phyloP scores from a whole-genome alignment of 2,329 filamentous ascomycete species.

The Dactylellina sp. region DNA sequence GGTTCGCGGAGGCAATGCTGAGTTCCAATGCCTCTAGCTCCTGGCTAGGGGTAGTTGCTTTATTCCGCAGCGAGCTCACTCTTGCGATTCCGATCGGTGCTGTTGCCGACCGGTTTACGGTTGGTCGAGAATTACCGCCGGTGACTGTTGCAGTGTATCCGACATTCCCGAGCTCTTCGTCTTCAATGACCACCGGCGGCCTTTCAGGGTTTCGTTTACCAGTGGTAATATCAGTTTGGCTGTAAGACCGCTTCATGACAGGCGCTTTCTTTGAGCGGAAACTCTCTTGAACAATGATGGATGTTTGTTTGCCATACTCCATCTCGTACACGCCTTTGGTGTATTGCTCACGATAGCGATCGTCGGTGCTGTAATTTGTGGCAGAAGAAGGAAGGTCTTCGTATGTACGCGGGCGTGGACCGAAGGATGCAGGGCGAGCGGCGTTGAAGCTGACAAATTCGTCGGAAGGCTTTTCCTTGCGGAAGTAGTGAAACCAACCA shows the following conservation, averaged over 20 bases:
- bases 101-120: slow-evolving; percentile 35
- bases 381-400: slow-evolving; percentile 54
- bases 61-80: slow-evolving; percentile 14
- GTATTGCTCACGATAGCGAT: slow-evolving; percentile 33
- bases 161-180: slow-evolving; percentile 40
- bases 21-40: slow-evolving; percentile 50
- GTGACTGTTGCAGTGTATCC: slow-evolving; percentile 47
- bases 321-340: slow-evolving; percentile 50
- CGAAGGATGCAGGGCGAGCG: slow-evolving; percentile 72
- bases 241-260: slow-evolving; percentile 28
- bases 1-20: slow-evolving; percentile 39
- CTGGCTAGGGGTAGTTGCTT: slow-evolving; percentile 22
- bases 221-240: slow-evolving; percentile 10
- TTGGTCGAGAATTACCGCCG: slow-evolving; percentile 23
- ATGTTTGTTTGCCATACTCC: slow-evolving; percentile 45
- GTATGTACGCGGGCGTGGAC: slow-evolving; percentile 63
- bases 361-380: slow-evolving; percentile 42
- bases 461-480: slow-evolving; percentile 69
- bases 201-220: slow-evolving; percentile 18
- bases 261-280: slow-evolving; percentile 36
- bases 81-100: slow-evolving; percentile 36
- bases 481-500: slow-evolving; percentile 81
- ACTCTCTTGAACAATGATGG: slow-evolving; percentile 51
- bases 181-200: slow-evolving; percentile 28
- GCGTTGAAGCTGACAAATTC: slow-evolving; percentile 94